Percentiles rank a stretch among this genome's conserved stretches.
phyloP scores from a whole-genome alignment of 257 asterid genomes.

The Coffea eugenioides region DNA sequence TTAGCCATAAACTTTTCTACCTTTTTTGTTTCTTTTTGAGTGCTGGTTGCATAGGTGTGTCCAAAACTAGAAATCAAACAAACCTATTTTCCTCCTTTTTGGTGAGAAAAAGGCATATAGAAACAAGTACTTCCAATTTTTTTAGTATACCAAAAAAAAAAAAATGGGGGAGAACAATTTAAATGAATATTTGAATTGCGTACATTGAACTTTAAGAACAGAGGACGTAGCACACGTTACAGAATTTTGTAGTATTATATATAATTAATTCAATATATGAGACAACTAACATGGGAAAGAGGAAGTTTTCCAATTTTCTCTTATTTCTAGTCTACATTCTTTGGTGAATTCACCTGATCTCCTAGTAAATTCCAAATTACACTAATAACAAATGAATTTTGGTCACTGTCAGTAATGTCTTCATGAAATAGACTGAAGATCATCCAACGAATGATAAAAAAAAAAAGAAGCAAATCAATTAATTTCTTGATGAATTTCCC shows the following conservation, averaged over 20 bases:
- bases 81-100: too few species aligned
- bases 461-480: not conserved
- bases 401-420: conserved; percentile 31
- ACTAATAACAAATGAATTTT: conserved; percentile 7
- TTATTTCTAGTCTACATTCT: not conserved
- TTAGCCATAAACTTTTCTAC: too few species aligned
- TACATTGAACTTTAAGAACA: not conserved
- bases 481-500: not conserved
- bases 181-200: not conserved
- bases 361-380: conserved; percentile 4
- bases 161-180: not conserved
- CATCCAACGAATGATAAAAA: conserved; percentile 28
- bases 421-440: conserved; percentile 37
- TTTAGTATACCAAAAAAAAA: too few species aligned
- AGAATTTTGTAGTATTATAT: not conserved
- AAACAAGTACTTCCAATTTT: too few species aligned
- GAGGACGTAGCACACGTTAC: not conserved
- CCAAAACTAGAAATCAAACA: too few species aligned
- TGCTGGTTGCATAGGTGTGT: not conserved
- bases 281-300: not conserved
- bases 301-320: not conserved
- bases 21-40: too few species aligned
- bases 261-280: not conserved
- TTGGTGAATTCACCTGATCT: not conserved
- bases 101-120: too few species aligned